A percentile compares a stretch with the other conserved stretches of the same genome.
Conservation (phyloP, 495 filamentous ascomycete species). For the Lepraria neglecta region DNA sequence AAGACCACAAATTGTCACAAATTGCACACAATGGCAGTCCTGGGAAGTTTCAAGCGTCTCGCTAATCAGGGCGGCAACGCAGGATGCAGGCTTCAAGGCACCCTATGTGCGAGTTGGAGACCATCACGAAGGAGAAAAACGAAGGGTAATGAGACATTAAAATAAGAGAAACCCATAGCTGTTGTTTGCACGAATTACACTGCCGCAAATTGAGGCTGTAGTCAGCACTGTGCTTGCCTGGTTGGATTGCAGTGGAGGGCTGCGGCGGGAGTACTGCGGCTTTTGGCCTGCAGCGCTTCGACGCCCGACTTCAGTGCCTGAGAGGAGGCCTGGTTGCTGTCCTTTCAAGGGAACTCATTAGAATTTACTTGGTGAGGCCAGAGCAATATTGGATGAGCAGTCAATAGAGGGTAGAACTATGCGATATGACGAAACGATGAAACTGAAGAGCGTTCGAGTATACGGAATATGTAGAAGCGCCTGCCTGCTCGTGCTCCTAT, state of each 20-base stretch:
- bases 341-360: too few relatives aligned
- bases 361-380: too few relatives aligned
- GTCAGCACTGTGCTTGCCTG: slow-evolving; percentile 8
- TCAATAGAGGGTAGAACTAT: too few relatives aligned
- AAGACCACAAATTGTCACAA: slow-evolving; percentile 7
- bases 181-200: not conserved
- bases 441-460: too few relatives aligned
- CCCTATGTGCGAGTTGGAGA: not conserved
- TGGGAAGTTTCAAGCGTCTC: not conserved
- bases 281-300: not conserved
- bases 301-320: not conserved
- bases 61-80: not conserved
- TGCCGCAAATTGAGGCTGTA: slow-evolving; percentile 7
- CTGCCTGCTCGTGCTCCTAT: too few relatives aligned
- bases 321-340: not conserved
- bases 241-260: not conserved
- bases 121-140: not conserved
- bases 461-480: too few relatives aligned
- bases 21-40: not conserved
- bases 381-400: too few relatives aligned
- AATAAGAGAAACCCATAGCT: not conserved
- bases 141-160: not conserved
- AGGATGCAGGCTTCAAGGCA: slow-evolving; percentile 5
- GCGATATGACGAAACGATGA: too few relatives aligned
- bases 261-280: slow-evolving; percentile 2